A percentile compares a stretch with the other conserved stretches of the same genome.
Evolutionary conservation across 2,329 filamentous ascomycete genomes (phyloP).

Genomic region (Orbilia brochopaga): DNA sequence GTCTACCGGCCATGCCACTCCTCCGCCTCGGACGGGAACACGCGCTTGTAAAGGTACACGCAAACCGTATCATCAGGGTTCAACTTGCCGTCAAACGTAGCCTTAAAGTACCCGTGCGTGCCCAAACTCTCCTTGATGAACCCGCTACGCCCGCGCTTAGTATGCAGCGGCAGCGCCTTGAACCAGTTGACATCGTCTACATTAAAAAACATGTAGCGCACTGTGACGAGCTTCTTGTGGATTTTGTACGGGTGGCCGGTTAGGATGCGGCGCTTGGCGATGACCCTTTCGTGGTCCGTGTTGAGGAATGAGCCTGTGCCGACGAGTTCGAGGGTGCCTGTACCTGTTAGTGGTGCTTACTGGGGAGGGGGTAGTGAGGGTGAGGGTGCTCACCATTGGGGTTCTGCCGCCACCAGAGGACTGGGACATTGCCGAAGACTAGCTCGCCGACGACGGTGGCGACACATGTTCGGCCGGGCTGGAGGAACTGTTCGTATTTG

Average conservation of each 20-base stretch:
- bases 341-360: conserved; percentile 51
- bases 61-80: conserved; percentile 88
- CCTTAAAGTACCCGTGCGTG: conserved; percentile 99
- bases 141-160: conserved; percentile 81
- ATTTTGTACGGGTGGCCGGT: conserved; percentile 98
- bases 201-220: conserved; percentile 98
- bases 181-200: conserved; percentile 95
- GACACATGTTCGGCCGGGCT: conserved; percentile 86
- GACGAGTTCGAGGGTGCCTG: conserved; percentile 70
- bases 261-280: conserved; percentile 91
- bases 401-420: conserved; percentile 61
- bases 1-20: conserved; percentile 58
- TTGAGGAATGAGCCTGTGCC: conserved; percentile 83
- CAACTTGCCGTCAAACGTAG: conserved; percentile 92
- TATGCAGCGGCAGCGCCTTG: conserved; percentile 95
- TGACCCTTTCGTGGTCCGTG: conserved; percentile 76
- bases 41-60: conserved; percentile 72
- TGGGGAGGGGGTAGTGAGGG: neutral
- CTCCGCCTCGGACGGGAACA: conserved; percentile 75
- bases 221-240: conserved; percentile 94
- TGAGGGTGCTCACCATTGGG: conserved; percentile 24
- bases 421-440: conserved; percentile 89
- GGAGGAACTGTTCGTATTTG: conserved; percentile 91
- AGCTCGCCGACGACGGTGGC: conserved; percentile 89
- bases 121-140: conserved; percentile 93